Evolutionary conservation across 2,329 filamentous ascomycete genomes (phyloP), one percentile per base, ranked within the genome.

Genomic region (Colletotrichum sp.): DNA sequence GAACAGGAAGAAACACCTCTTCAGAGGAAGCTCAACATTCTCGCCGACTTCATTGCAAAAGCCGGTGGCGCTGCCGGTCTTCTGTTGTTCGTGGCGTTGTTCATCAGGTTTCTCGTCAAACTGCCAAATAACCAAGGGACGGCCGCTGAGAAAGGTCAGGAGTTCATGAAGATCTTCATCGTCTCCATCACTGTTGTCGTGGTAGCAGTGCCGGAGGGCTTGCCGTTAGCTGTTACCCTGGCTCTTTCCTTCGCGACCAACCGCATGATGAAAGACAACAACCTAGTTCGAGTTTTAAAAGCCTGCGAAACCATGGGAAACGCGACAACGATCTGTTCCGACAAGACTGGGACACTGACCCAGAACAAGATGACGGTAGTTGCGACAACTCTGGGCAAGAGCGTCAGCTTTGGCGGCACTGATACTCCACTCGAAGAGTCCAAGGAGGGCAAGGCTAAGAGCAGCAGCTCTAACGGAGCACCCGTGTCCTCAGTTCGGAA

Each of bases 301-400:
- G 92, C 92, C 75, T 94, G 92, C 81, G 93, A 94, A 82, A 93
- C 92, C 5, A 94, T 94, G 92, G 92, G 92, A 7, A 94, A 94
- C 79, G 92, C 92, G 32, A 93, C 92, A 3, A 94, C 94, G 0
- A 93, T 96, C 44, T 96, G 95, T 84, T 77, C 75, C 29, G 75
- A 77, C 66, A 77, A 77, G n/a, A 77, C 75, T 11, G 75, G 75
- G 16, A 77, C 92, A 1, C 84, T 93, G 27, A 93, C 92, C 0
- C 89, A 92, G 78, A 92, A 93, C 78, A 90, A 90, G 78, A 93
- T 93, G 91, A 90, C 86, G 5, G 93, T 95, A 2, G 94, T 96
- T 34, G 92, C 94, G 30, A 94, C 93, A 8, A 92, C 93, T 7
- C 84, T 95, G 55, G 93, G 93, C 5, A 75, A 55, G 19, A 83